Evolutionary conservation across 805 yeast species (phyloP), one percentile per base, ranked within the genome.

Genomic region (Nakazawaea ernobii): DNA sequence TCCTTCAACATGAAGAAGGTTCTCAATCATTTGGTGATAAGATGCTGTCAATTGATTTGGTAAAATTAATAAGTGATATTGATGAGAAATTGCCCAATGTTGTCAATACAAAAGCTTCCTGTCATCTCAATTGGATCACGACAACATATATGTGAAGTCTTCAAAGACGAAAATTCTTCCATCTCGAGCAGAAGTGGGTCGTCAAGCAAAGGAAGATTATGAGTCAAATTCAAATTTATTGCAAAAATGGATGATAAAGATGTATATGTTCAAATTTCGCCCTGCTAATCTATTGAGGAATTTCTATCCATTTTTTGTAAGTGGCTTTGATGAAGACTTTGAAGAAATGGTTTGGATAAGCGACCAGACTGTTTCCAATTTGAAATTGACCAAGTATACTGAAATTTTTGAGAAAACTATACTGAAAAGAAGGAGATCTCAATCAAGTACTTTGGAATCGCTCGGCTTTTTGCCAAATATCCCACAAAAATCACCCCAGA

Each of bases 31-130:
- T 4, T 30, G 27, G 24, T 20, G 24, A 39, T 17, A 39, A 39
- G 35, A 17, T 39, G 28, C 8, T n/a, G 13, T 15, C 8, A n/a
- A 6, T 43, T n/a, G 6, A 29, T 10, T 28, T 43, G 11, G n/a
- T 20, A 1, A 20, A 15, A 11, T 36, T 43, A 8, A 28, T 43
- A n/a, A 10, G 27, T 24, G 30, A 30, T 8, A 27, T 44, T 8
- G 37, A 38, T 24, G 32, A 32, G 2, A 44, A 32, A 24, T 15
- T 44, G 13, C 42, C 47, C 13, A 44, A 44, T 37, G 44, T 41
- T 8, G 13, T 30, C 4, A 32, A 32, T 20, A 20, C 44, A 6
- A 13, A 20, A 15, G 32, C 8, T 36, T 28, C 7, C 17, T 36
- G 28, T 9, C 35, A 38, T 24, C 15, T 5, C 4, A 10, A 6